Evolutionary conservation across 257 asterid genomes (phyloP), one percentile per base, ranked within the genome.

Genomic region (Nicotiana obtusifolia): DNA sequence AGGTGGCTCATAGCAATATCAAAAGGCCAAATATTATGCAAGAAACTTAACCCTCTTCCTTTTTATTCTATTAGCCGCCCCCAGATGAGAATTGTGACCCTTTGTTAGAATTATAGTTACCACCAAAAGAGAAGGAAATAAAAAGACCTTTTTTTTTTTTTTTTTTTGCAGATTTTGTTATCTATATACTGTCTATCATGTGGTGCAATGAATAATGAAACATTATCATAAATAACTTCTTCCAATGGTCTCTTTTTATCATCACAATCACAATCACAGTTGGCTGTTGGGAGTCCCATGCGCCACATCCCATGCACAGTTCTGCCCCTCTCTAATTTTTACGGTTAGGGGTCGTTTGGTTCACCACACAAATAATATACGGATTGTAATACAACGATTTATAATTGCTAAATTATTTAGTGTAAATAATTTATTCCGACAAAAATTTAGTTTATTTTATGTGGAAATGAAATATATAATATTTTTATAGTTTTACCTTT

Each of bases 181-280:
- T 44, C 37, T 47, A 62, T 24, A 62, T 62, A 73, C 61, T 73
- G 61, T 73, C 1, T 20, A 44, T 3, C 79, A 73, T 47, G 79
- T 73, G 79, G 79, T 47, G 37, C 79, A 73, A 73, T 47, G 79
- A 73, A 73, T 73, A 73, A 73, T 47, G 41, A 73, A 41, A 47
- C 61, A 47, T 73, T 44, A 73, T 73, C 79, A 73, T 47, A 47
- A 47, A 10, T 19, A 71, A 44, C 33, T 71, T 5, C 14, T 44
- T 44, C 17, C 59, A 41, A 22, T 71, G 59, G 78, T 47, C 61
- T 73, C 60, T 20, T 44, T 71, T 71, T 71, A 41, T 47, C 61
- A 47, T 73, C 61, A 52, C 17, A 69, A 47, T 73, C 61, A 52
- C 16, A 69, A 4, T 41, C 47, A 56, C 7, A 41, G 59, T 71